phyloP scores from a whole-genome alignment of 192 early-diverging fungal species.

The Gryganskiella cystojenkinii region DNA sequence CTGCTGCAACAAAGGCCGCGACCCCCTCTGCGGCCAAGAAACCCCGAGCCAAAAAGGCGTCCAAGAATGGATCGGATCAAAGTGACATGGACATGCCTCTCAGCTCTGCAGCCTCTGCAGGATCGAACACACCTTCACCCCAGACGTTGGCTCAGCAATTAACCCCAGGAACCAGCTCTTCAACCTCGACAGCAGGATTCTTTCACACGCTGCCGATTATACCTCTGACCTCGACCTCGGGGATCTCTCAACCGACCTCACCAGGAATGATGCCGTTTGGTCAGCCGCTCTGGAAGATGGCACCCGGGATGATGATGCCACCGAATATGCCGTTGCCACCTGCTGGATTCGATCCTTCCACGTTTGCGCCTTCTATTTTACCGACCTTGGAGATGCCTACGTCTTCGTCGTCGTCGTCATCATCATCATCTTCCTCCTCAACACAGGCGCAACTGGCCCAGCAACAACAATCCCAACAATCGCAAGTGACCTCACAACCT shows the following conservation, averaged over 20 bases:
- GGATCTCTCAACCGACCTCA: constrained; percentile 14
- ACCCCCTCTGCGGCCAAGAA: constrained; percentile 36
- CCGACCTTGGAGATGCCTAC: constrained; percentile 19
- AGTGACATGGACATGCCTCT: constrained; percentile 48
- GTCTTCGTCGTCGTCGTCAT: neutral
- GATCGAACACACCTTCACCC: constrained; percentile 35
- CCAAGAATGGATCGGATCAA: constrained; percentile 43
- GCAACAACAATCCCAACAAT: constrained; percentile 16
- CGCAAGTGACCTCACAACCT: neutral
- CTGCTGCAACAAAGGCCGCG: constrained; percentile 13
- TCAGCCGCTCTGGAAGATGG: constrained; percentile 44
- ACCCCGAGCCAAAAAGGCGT: constrained; percentile 39
- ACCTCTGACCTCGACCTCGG: constrained; percentile 21
- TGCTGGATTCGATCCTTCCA: constrained; percentile 32
- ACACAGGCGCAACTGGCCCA: constrained; percentile 2
- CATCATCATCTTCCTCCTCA: too few species aligned
- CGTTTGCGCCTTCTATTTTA: constrained; percentile 24
- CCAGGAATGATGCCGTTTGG: constrained; percentile 30
- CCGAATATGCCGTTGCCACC: constrained; percentile 26
- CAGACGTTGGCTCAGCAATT: constrained; percentile 28
- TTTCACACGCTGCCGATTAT: constrained; percentile 37
- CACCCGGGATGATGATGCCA: constrained; percentile 39
- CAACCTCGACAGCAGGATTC: constrained; percentile 38
- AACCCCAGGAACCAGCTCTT: neutral
- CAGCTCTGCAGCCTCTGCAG: constrained; percentile 22